Percentiles rank a stretch among this genome's conserved stretches.
Evolutionary conservation across 768 basidiomycete genomes (phyloP).

Genomic region (Calocybe indica): DNA sequence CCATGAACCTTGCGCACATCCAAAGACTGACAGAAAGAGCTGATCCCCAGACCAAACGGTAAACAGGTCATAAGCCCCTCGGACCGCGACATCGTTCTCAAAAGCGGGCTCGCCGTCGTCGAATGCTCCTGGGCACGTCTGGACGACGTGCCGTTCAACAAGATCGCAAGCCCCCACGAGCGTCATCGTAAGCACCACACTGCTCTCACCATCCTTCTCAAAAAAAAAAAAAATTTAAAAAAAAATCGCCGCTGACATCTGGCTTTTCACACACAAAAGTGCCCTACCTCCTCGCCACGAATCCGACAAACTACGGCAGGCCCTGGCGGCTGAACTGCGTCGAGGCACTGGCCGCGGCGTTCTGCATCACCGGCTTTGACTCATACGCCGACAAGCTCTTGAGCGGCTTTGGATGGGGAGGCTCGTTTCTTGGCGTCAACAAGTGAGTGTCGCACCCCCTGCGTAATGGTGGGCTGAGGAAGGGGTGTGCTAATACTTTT

Average conservation of each 20-base stretch:
- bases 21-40: background rate
- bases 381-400: conserved; percentile 74
- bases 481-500: background rate
- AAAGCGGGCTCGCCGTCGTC: conserved; percentile 87
- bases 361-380: conserved; percentile 89
- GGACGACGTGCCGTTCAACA: conserved; percentile 90
- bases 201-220: too few relatives aligned
- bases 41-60: conserved; percentile 67
- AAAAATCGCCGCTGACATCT: background rate
- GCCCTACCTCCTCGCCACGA: conserved; percentile 91
- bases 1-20: too few relatives aligned
- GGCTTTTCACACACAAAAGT: conserved; percentile 39
- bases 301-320: conserved; percentile 97
- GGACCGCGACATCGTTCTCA: conserved; percentile 73
- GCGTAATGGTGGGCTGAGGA: background rate
- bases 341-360: conserved; percentile 90
- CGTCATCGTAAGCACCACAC: conserved; percentile 56
- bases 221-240: conserved; percentile 8
- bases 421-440: conserved; percentile 84
- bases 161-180: conserved; percentile 92
- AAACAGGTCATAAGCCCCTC: conserved; percentile 72
- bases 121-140: conserved; percentile 98
- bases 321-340: conserved; percentile 96
- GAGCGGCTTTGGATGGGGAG: conserved; percentile 86
- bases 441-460: conserved; percentile 35